Evolutionary conservation across 768 basidiomycete genomes (phyloP), one percentile per base, ranked within the genome.

Genomic region (Amanita fuliginea): DNA sequence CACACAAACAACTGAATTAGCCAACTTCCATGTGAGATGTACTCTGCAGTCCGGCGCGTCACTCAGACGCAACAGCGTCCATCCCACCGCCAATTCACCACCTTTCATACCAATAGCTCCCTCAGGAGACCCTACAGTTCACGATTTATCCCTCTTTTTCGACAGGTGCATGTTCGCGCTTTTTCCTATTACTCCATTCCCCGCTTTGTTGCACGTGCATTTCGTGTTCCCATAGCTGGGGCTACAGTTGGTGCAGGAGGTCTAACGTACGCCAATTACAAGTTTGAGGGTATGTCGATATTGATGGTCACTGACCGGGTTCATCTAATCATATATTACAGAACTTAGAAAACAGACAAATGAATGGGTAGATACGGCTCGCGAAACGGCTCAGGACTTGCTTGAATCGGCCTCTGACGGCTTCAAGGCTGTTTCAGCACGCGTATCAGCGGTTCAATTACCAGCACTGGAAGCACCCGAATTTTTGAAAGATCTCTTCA

Each of bases 231-330:
- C 22, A 75, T 91, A 52, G 92, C 90, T 13, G 91, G 86, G 5
- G 86, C 83, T 32, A 90, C 90, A 1, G 77, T 94, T 21, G 94
- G 94, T 3, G 93, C 86, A 0, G 94, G 94, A 8, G 84, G 90
- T 0, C 69, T 95, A 50, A 90, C 89, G 4, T 98, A 96, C 66
- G 94, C 92, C 18, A 93, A 95, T 63, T 95, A 95, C 72, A 93
- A 93, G 68, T 83, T 95, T 58, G 94, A 98, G 71, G 90, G 94
- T 91, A 53, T 55, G 76, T 65, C 30, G 0, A 4, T 6, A 37
- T 30, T 47, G 22, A 45, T 6, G 19, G 21, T n/a, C 21, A 32
- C 18, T 47, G 3, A 28, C 45, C 2, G 21, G 39, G 11, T 18
- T 46, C 24, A 30, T 19, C 26, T 45, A 33, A 55, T 46, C 26